Percentiles rank a stretch among this genome's conserved stretches.
phyloP scores from a whole-genome alignment of 2,329 filamentous ascomycete genomes.

The Septoria linicola region DNA sequence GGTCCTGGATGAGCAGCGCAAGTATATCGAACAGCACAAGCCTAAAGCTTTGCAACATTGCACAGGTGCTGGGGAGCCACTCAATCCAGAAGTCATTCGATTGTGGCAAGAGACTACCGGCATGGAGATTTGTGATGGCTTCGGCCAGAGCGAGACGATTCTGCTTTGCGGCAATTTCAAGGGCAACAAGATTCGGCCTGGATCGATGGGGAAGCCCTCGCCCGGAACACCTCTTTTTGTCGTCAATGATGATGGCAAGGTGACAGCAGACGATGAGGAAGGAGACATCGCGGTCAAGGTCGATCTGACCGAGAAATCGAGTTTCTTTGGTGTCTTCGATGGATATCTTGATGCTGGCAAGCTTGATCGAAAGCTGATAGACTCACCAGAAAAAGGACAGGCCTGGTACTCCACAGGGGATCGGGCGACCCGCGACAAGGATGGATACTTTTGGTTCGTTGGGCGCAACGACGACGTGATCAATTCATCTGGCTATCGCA shows the following conservation, averaged over 20 bases:
- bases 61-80: conserved; percentile 42
- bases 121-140: conserved; percentile 43
- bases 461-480: conserved; percentile 83
- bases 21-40: conserved; percentile 31
- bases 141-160: conserved; percentile 45
- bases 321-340: conserved; percentile 34
- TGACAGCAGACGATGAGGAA: conserved; percentile 34
- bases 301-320: conserved; percentile 22
- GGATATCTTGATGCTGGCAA: conserved; percentile 33
- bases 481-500: conserved; percentile 44
- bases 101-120: conserved; percentile 40
- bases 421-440: conserved; percentile 88
- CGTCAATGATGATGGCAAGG: conserved; percentile 37
- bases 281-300: conserved; percentile 41
- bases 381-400: conserved; percentile 2
- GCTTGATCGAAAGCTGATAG: conserved; percentile 25
- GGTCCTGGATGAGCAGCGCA: conserved; percentile 38
- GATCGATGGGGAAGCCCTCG: conserved; percentile 43
- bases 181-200: conserved; percentile 38
- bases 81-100: conserved; percentile 43
- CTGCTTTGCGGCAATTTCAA: conserved; percentile 44
- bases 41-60: conserved; percentile 40
- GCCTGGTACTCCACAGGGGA: conserved; percentile 43
- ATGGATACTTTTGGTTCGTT: conserved; percentile 99
- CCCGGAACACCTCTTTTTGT: conserved; percentile 41